phyloP scores from a whole-genome alignment of 2,329 filamentous ascomycete genomes.

The Colletotrichum incanum region DNA sequence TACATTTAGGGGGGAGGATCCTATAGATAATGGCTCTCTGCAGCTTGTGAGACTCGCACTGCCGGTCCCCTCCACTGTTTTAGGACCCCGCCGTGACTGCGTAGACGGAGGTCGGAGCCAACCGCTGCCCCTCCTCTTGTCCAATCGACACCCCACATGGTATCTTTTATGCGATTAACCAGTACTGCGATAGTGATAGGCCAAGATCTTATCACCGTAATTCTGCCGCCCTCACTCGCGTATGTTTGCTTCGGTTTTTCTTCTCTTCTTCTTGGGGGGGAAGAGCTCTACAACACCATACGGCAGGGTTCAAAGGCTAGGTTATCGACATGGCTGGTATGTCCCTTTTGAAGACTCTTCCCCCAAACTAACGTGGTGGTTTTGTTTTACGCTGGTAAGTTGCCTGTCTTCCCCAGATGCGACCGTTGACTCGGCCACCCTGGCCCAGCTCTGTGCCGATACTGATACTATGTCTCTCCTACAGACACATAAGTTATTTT shows the following conservation, averaged over 20 bases:
- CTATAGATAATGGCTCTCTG: too few species aligned
- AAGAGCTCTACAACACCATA: slow-evolving; percentile 21
- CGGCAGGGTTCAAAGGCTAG: slow-evolving; percentile 15
- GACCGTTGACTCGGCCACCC: background rate
- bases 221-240: background rate
- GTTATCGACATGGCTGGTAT: slow-evolving; percentile 43
- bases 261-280: slow-evolving; percentile 23
- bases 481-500: slow-evolving; percentile 22
- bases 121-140: slow-evolving; percentile 25
- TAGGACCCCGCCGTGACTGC: slow-evolving; percentile 15
- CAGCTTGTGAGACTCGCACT: too few species aligned
- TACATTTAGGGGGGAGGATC: too few species aligned
- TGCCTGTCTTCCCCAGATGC: background rate
- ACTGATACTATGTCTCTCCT: slow-evolving; percentile 7
- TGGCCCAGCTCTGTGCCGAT: background rate
- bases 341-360: slow-evolving; percentile 34
- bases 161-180: slow-evolving; percentile 25
- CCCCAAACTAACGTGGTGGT: background rate
- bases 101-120: slow-evolving; percentile 31
- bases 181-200: slow-evolving; percentile 10
- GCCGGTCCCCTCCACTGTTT: background rate
- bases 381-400: slow-evolving; percentile 42
- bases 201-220: slow-evolving; percentile 25
- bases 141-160: background rate
- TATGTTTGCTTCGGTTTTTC: background rate